A percentile compares a stretch with the other conserved stretches of the same genome.
Evolutionary conservation across 2,329 filamentous ascomycete genomes (phyloP).

Genomic region (Lachnellula hyalina): DNA sequence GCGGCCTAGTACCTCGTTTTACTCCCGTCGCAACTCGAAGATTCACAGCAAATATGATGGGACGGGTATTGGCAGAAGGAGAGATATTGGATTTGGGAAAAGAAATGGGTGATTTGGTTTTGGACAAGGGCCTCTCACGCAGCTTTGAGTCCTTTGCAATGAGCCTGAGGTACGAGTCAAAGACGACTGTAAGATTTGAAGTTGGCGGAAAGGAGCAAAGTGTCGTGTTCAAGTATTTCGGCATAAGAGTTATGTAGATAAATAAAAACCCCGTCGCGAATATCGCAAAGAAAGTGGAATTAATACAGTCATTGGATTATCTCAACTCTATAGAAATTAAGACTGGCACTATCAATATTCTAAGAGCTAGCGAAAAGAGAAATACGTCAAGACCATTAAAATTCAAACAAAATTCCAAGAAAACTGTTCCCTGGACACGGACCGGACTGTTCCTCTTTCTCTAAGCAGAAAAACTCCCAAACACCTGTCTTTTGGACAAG

Average conservation of each 20-base stretch:
- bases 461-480: no score
- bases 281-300: background rate
- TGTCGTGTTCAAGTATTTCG: background rate
- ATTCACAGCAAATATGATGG: background rate
- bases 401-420: no score
- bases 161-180: background rate
- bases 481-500: no score
- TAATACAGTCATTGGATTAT: background rate
- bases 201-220: background rate
- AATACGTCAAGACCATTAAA: no score
- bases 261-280: background rate
- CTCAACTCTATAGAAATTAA: no score
- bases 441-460: no score
- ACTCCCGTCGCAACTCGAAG: background rate
- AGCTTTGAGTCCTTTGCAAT: background rate
- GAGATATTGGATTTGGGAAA: background rate
- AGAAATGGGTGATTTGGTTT: background rate
- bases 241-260: background rate
- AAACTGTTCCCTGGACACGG: no score
- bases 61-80: background rate
- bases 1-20: background rate
- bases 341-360: no score
- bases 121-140: background rate
- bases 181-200: background rate
- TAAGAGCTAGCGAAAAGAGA: no score